phyloP scores from a whole-genome alignment of 441 rosid genomes.

The Biscutella laevigata region DNA sequence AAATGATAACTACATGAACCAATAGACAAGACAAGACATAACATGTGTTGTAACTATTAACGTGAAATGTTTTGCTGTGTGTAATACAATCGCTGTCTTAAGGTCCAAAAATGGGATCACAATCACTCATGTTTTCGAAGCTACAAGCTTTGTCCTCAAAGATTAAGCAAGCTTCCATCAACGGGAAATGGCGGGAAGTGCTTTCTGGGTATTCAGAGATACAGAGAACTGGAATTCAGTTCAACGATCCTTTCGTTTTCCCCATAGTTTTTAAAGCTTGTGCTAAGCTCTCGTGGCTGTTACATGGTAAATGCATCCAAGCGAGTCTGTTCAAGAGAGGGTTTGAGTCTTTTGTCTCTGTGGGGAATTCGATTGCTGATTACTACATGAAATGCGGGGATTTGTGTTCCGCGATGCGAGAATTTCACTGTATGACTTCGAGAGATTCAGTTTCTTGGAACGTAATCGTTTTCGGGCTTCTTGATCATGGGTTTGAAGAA shows the following conservation, averaged over 20 bases:
- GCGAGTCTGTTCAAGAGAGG: slow-evolving; percentile 47
- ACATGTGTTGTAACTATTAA: background rate
- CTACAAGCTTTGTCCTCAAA: slow-evolving; percentile 27
- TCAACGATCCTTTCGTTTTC: slow-evolving; percentile 37
- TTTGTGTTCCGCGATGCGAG: slow-evolving; percentile 30
- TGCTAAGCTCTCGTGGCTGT: slow-evolving; percentile 32
- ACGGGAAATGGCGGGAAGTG: slow-evolving; percentile 50
- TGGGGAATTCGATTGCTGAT: slow-evolving; percentile 50
- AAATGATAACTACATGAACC: background rate
- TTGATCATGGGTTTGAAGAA: slow-evolving; percentile 31
- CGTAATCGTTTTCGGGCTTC: slow-evolving; percentile 43
- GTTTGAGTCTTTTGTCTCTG: slow-evolving; percentile 37
- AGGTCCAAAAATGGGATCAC: slow-evolving; percentile 2
- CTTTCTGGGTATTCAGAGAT: slow-evolving; percentile 33
- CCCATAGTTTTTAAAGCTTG: slow-evolving; percentile 52
- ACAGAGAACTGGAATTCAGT: slow-evolving; percentile 29
- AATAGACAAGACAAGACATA: slow-evolving; percentile 12
- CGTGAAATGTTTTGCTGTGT: slow-evolving; percentile 2
- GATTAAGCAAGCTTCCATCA: slow-evolving; percentile 37
- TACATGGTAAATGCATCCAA: slow-evolving; percentile 41
- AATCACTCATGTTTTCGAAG: slow-evolving; percentile 19
- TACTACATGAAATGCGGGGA: slow-evolving; percentile 49
- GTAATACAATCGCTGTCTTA: slow-evolving; percentile 19
- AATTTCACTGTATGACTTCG: slow-evolving; percentile 30
- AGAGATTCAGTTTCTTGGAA: slow-evolving; percentile 72